A percentile compares a stretch with the other conserved stretches of the same genome.
Conservation (phyloP, 371 early-diverging fungal genomes). For the Haplosporangium sp. region DNA sequence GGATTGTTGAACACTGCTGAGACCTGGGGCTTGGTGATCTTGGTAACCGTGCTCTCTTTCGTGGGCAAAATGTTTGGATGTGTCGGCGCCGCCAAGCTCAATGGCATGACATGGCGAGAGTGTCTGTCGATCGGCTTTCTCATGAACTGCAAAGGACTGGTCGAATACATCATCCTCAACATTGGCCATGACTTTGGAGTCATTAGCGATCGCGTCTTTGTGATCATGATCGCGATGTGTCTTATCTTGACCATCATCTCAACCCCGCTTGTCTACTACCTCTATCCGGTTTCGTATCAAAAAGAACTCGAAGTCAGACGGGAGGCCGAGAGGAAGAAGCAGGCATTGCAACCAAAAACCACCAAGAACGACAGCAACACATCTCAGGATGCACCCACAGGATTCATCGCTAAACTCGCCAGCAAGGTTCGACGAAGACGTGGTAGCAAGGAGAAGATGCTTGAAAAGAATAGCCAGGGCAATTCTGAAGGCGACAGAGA, state of each 20-base stretch:
- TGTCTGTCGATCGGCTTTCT: constrained; percentile 87
- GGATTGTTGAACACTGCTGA: constrained; percentile 72
- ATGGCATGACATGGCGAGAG: constrained; percentile 83
- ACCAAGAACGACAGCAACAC: not conserved
- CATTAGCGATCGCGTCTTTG: constrained; percentile 79
- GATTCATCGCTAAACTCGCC: constrained; percentile 14
- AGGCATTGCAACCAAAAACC: constrained; percentile 3
- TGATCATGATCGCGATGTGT: constrained; percentile 87
- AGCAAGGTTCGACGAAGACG: constrained; percentile 10
- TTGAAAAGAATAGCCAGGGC: not conserved
- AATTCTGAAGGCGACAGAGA: not conserved
- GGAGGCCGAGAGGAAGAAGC: constrained; percentile 33
- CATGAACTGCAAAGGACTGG: constrained; percentile 96
- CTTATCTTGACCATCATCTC: constrained; percentile 42
- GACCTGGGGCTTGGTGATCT: constrained; percentile 83
- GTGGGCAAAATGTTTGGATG: constrained; percentile 91
- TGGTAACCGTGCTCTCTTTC: constrained; percentile 79
- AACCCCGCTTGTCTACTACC: constrained; percentile 30
- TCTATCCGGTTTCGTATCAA: constrained; percentile 48
- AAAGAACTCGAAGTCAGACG: constrained; percentile 36
- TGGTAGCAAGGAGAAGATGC: constrained; percentile 2
- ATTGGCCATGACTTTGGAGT: constrained; percentile 88
- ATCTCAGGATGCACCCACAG: not conserved
- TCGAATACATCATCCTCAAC: constrained; percentile 94
- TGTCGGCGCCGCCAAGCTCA: constrained; percentile 70